Evolutionary conservation across 2,329 filamentous ascomycete genomes (phyloP), one percentile per base, ranked within the genome.

Genomic region (Fusarium sp.): DNA sequence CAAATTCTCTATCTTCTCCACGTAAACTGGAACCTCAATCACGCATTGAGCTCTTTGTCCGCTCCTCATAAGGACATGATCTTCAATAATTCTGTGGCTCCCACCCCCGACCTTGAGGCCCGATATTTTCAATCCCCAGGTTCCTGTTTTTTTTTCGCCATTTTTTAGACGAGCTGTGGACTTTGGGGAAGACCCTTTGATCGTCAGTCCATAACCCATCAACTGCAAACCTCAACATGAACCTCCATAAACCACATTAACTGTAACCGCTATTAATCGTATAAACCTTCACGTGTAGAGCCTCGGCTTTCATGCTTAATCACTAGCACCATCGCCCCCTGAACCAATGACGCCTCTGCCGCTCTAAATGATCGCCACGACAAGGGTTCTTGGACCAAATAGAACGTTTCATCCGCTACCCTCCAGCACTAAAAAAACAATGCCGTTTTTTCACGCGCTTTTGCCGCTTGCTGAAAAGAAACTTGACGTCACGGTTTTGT

Each of bases 401-500:
- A 50, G 20, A 44, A 62, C 38, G 63, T 68, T 68, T 68, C 63
- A 68, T 54, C 56, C 59, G 41, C 46, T 22, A 49, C 47, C 22
- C 22, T 62, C 44, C 50, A 50, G 15, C 22, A 44, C 47, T 22
- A 11, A 20, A 13, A n/a, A 55, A 45, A 33, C 1, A 14, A 46
- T 27, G 36, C 36, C 36, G 35, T 62, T 17, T 31, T 38, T 44
- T 60, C 46, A 54, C 35, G 55, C 70, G 70, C 70, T 31, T 70
- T 49, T 72, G 59, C 69, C 69, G 69, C 58, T 45, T n/a, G 22
- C 9, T n/a, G 38, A n/a, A 44, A 31, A 20, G 12, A 22, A 17
- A 14, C 35, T 42, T 73, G 71, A 74, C 72, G 72, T 74, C 72
- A 74, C 49, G 33, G 4, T 9, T 52, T 36, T 29, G 31, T 8